Base-by-base conservation (phyloP, 441 rosid species). In the Pelargonium cotyledonis region DNA sequence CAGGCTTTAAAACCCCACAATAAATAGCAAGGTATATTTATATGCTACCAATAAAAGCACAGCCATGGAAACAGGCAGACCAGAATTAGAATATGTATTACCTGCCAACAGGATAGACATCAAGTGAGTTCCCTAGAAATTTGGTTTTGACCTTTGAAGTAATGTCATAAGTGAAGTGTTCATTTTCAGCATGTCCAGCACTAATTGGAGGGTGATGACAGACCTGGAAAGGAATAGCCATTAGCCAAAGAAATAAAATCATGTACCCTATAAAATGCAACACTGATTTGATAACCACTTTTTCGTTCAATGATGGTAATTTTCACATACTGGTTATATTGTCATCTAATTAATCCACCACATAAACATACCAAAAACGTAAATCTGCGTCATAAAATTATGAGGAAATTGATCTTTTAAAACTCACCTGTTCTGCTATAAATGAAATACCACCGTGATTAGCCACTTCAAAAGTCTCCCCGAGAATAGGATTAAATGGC, bases 401-500 rank as follows among this genome's bases (percentile, higher is more conserved):
- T n/a, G 12, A 62, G 69, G 16, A 55, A 5, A 57, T 64, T 47
- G 35, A 41, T 64, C 51, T 53, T 11, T 21, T 18, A 57, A 47
- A 64, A 68, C 79, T 72, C 72, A 89, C 97, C 96, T 95, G 98
- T 76, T 95, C 98, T 14, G 92, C 66, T 46, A 95, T 83, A 76
- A 92, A 92, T 71, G 86, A 80, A n/a, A 95, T 73, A 53, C 93
- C 92, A 64, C 83, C 88, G 75, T 88, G 87, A 79, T 90, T 90
- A 26, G 76, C 80, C 96, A 92, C 72, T 76, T 95, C 98, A 72
- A 83, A 95, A 72, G 98, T 95, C 85, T 95, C 98, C 0, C 97
- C 99, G 12, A 92, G 96, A 79, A 95, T 89, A 53, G 98, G 99
- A 82, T 95, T 92, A 75, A 95, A 92, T 1, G 97, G 99, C 80